Percentiles rank a stretch among this genome's conserved stretches.
phyloP scores from a whole-genome alignment of 495 filamentous ascomycete species.

The Penicillium angulare region DNA sequence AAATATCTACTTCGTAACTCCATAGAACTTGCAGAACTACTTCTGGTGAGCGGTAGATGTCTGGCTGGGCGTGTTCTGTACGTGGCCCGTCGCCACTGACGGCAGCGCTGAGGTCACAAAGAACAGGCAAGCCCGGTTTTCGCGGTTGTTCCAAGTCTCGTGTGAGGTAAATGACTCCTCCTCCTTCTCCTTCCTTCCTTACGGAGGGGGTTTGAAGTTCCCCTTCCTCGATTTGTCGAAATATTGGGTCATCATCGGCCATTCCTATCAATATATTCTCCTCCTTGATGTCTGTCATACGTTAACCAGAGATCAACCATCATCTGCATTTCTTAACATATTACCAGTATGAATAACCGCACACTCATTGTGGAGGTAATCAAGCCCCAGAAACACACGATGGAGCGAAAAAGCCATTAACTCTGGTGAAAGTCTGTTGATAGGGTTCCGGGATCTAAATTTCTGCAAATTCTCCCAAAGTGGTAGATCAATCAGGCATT shows the following conservation, averaged over 20 bases:
- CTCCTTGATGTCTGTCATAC: conserved; percentile 34
- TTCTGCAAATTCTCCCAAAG: conserved; percentile 38
- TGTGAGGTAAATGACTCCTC: conserved; percentile 27
- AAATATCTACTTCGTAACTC: conserved; percentile 42
- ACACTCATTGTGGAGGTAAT: conserved; percentile 46
- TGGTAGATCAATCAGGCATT: conserved; percentile 39
- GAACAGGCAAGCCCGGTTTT: conserved; percentile 11
- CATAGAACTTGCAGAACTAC: conserved; percentile 38
- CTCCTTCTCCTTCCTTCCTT: conserved; percentile 29
- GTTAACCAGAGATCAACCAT: too few species aligned
- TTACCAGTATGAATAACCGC: conserved; percentile 44
- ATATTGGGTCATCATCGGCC: conserved; percentile 34
- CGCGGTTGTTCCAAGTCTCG: conserved; percentile 20
- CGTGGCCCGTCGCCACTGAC: conserved; percentile 13
- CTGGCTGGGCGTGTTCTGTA: conserved; percentile 29
- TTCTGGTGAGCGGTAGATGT: conserved; percentile 45
- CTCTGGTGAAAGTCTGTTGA: conserved; percentile 17
- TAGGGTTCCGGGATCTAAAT: conserved; percentile 31
- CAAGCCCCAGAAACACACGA: conserved; percentile 38
- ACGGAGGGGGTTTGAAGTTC: conserved; percentile 30
- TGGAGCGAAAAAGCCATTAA: conserved; percentile 26
- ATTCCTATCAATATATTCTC: conserved; percentile 38
- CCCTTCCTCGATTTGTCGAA: conserved; percentile 25
- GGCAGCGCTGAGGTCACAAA: conserved; percentile 32
- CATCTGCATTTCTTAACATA: background rate